phyloP scores from a whole-genome alignment of 805 yeast genomes.

The Zygosaccharomyces gambellarensis region DNA sequence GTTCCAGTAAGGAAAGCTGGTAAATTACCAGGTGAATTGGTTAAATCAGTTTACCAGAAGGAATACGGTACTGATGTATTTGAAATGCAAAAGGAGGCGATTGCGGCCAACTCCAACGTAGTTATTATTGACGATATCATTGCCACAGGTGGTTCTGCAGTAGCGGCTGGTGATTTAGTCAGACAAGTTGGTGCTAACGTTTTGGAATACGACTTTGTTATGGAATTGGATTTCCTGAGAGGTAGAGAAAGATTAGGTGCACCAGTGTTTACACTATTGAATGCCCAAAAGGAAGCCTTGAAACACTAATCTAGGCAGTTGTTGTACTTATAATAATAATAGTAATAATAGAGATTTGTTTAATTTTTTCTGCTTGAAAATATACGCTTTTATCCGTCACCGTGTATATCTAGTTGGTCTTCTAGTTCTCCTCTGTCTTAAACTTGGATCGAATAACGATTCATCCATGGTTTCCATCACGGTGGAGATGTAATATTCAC shows the following conservation, averaged over 20 bases:
- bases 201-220: constrained; percentile 76
- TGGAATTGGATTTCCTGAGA: constrained; percentile 92
- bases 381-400: constrained; percentile 7
- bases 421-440: constrained; percentile 24
- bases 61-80: constrained; percentile 91
- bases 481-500: constrained; percentile 71
- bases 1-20: constrained; percentile 95
- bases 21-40: constrained; percentile 84
- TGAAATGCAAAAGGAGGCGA: constrained; percentile 79
- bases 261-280: constrained; percentile 83
- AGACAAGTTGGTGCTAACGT: constrained; percentile 62
- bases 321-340: background rate
- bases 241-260: constrained; percentile 86
- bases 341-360: background rate
- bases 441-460: constrained; percentile 22
- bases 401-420: constrained; percentile 26
- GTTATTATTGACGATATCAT: constrained; percentile 91
- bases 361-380: background rate
- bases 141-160: constrained; percentile 97
- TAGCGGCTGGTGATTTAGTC: constrained; percentile 86
- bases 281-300: constrained; percentile 65
- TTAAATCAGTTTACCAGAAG: constrained; percentile 68
- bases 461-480: constrained; percentile 43
- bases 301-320: constrained; percentile 13
- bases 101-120: constrained; percentile 75